Percentiles rank a stretch among this genome's conserved stretches.
Conservation (phyloP, 2,329 filamentous ascomycete genomes). For the Microsporum ferrugineum region DNA sequence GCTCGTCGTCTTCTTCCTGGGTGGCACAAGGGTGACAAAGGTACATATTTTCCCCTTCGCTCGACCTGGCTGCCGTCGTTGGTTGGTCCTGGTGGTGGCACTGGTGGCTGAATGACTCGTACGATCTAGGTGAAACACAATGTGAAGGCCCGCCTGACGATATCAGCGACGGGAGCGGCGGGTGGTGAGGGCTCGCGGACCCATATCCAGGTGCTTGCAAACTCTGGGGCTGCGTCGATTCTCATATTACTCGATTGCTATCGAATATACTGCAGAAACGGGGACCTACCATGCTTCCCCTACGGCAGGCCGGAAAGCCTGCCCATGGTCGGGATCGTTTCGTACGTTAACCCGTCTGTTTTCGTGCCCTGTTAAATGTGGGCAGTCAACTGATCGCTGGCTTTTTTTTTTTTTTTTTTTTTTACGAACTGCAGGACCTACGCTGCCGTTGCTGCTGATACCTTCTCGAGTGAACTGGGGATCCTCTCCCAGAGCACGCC, state of each 20-base stretch:
- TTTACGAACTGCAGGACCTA: conserved; percentile 50
- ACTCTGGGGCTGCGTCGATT: conserved; percentile 67
- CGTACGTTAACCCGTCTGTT: conserved; percentile 21
- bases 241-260: conserved; percentile 44
- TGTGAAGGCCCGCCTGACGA: conserved; percentile 68
- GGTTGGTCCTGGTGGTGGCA: background rate
- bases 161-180: conserved; percentile 57
- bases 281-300: conserved; percentile 28
- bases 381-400: background rate
- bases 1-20: conserved; percentile 73
- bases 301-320: conserved; percentile 25
- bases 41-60: conserved; percentile 35
- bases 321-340: conserved; percentile 31
- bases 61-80: background rate
- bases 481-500: conserved; percentile 69
- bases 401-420: background rate
- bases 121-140: conserved; percentile 64
- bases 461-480: conserved; percentile 87
- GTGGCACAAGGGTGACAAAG: conserved; percentile 74
- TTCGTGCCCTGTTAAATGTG: background rate
- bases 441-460: conserved; percentile 82
- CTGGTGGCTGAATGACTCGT: background rate
- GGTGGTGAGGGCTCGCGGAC: conserved; percentile 75
- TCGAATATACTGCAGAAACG: conserved; percentile 24
- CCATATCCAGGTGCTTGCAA: conserved; percentile 81